phyloP scores from a whole-genome alignment of 2,329 filamentous ascomycete genomes.

The Xylariales sp. region DNA sequence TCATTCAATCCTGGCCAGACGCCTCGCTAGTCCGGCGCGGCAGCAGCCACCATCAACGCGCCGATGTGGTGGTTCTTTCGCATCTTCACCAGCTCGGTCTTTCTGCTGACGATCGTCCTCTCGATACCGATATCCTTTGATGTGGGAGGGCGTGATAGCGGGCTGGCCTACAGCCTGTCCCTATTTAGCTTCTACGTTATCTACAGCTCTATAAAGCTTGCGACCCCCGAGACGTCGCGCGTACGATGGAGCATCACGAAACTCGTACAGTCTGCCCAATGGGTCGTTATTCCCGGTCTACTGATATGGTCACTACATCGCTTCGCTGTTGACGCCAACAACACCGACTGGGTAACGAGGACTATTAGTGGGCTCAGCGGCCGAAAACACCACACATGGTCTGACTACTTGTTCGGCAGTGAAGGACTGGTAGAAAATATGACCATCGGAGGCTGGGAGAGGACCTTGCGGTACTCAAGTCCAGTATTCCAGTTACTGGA shows the following conservation, averaged over 20 bases:
- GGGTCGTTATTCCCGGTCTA: conserved; percentile 77
- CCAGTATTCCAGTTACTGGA: conserved; percentile 92
- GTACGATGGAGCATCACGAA: conserved; percentile 68
- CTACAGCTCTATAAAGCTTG: conserved; percentile 75
- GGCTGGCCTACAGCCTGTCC: conserved; percentile 86
- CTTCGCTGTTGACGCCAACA: conserved; percentile 85
- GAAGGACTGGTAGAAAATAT: conserved; percentile 75
- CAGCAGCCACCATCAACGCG: conserved; percentile 35
- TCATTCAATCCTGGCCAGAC: conserved; percentile 21
- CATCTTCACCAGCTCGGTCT: conserved; percentile 73
- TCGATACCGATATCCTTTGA: conserved; percentile 97
- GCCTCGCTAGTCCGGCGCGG: conserved; percentile 29
- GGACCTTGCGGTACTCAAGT: conserved; percentile 80
- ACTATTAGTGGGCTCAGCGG: conserved; percentile 66
- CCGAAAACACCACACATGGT: conserved; percentile 58
- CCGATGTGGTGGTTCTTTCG: conserved; percentile 81
- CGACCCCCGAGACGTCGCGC: conserved; percentile 73
- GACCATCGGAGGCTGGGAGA: conserved; percentile 85
- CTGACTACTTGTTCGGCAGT: conserved; percentile 84
- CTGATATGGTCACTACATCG: conserved; percentile 95
- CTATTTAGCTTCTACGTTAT: conserved; percentile 88
- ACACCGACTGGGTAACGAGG: conserved; percentile 73
- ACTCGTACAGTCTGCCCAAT: conserved; percentile 72
- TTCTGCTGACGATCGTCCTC: conserved; percentile 87
- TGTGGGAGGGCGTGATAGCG: conserved; percentile 91